Evolutionary conservation across 2,329 filamentous ascomycete genomes (phyloP), one percentile per base, ranked within the genome.

Genomic region (Claviceps paspali): DNA sequence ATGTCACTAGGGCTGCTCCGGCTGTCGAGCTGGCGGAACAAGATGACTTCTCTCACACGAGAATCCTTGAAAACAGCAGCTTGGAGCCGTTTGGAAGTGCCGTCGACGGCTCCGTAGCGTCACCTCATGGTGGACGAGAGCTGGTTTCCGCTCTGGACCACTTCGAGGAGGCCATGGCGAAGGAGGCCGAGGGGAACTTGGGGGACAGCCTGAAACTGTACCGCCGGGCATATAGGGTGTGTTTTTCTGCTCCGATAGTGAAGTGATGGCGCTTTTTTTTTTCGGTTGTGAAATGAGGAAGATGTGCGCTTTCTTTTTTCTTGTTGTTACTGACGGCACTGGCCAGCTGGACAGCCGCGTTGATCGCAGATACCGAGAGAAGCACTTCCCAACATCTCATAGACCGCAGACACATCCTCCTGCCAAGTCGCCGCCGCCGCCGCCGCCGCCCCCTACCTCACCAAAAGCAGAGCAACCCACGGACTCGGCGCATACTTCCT

Each of bases 201-300:
- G 86, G 87, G 5, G 88, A 96, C 44, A 96, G 88, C 53, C 56
- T 98, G 38, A 76, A 73, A 45, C 70, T 92, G 35, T 98, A 98
- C 57, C 76, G 91, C 33, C 86, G 81, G 56, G 91, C 91, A 1
- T 96, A 93, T 56, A 76, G 80, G 54, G 84, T 88, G 60, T 19
- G 48, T 31, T 3, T 38, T 14, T 5, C 8, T 31, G 8, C n/a
- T 11, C 6, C 6, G n/a, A n/a, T n/a, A n/a, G n/a, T n/a, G n/a
- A n/a, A n/a, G n/a, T n/a, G n/a, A n/a, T 22, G 6, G 24, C n/a
- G 9, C 6, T 24, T 34, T 33, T 23, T 24, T 15, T 21, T 29
- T 29, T 22, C 5, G n/a, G n/a, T n/a, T n/a, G n/a, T n/a, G n/a
- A n/a, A n/a, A n/a, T n/a, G n/a, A n/a, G n/a, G n/a, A n/a, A n/a